Evolutionary conservation across 306 rosid genomes (phyloP).

Genomic region (Sechiopsis laciniata): DNA sequence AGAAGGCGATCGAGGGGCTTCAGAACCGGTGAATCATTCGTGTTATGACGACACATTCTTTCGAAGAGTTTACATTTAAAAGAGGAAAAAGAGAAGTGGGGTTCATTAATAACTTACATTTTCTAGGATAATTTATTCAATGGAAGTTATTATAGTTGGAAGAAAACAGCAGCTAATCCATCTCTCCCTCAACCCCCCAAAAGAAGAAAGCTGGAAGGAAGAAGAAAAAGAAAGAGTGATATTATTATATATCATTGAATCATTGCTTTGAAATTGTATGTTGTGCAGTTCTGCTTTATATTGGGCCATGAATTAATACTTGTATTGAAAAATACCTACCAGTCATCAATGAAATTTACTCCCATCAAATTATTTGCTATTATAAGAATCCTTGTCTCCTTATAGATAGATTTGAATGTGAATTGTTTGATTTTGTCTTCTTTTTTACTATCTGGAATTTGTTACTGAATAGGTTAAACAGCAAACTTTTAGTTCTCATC

Average conservation of each 20-base stretch:
- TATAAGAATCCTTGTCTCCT: too few relatives aligned
- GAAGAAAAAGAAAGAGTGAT: constrained; percentile 10
- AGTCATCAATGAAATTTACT: constrained; percentile 21
- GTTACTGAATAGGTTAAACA: too few relatives aligned
- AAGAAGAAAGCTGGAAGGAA: constrained; percentile 18
- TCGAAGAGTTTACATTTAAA: constrained; percentile 33
- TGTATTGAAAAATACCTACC: constrained; percentile 6
- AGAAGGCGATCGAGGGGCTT: constrained; percentile 96
- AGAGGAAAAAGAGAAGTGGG: constrained; percentile 37
- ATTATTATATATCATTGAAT: not conserved
- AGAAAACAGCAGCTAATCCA: constrained; percentile 28
- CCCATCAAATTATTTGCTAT: not conserved
- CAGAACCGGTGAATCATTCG: constrained; percentile 66
- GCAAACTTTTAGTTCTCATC: too few relatives aligned
- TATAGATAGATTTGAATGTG: too few relatives aligned
- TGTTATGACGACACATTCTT: constrained; percentile 38
- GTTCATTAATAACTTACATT: constrained; percentile 26
- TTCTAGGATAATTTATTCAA: constrained; percentile 34
- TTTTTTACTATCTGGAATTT: too few relatives aligned
- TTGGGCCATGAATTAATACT: constrained; percentile 4
- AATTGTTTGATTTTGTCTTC: too few relatives aligned
- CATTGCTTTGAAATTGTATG: constrained; percentile 16
- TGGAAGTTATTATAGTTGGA: constrained; percentile 34
- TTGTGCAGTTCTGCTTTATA: constrained; percentile 10
- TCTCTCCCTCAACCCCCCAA: constrained; percentile 14